Base-by-base conservation (phyloP, 192 early-diverging fungal species). In the Entomortierella beljakovae region DNA sequence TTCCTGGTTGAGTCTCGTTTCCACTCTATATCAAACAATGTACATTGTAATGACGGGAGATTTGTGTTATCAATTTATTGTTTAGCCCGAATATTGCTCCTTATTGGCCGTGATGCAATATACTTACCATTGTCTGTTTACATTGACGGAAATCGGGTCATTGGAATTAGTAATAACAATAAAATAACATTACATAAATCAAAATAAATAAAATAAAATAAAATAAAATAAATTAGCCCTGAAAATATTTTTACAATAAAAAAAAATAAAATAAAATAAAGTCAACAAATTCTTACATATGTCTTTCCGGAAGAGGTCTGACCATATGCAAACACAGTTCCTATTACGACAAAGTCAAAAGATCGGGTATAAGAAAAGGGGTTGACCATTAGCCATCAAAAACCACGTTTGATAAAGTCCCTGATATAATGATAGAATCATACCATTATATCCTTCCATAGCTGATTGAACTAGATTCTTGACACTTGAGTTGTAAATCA, bases 221-320 rank as follows among this genome's bases (percentile, higher is more conserved):
- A n/a, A n/a, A n/a, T n/a, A n/a, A n/a, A n/a, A n/a, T n/a, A n/a
- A n/a, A n/a, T n/a, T n/a, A n/a, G n/a, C n/a, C n/a, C n/a, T n/a
- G n/a, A n/a, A n/a, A n/a, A n/a, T n/a, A n/a, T n/a, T n/a, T n/a
- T n/a, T n/a, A n/a, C n/a, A n/a, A n/a, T n/a, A n/a, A 43, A 43
- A 43, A 13, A 28, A 31, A 53, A 34, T 56, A 53, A 15, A 62
- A n/a, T n/a, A 23, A 40, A 38, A 25, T 33, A 35, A 43, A 32
- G 46, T 3, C n/a, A n/a, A n/a, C n/a, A n/a, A n/a, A n/a, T 32
- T 70, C 84, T 63, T 87, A 87, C 88, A 81, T 83, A 88, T 50
- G 98, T 98, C 74, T 99, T 99, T 50, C 98, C 98, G 10, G 92
- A 94, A 8, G 96, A 93, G 10, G 98, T 99, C 80, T 98, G 97